Base-by-base conservation (phyloP, 2,329 filamentous ascomycete species). In the Penicillium decumbens region DNA sequence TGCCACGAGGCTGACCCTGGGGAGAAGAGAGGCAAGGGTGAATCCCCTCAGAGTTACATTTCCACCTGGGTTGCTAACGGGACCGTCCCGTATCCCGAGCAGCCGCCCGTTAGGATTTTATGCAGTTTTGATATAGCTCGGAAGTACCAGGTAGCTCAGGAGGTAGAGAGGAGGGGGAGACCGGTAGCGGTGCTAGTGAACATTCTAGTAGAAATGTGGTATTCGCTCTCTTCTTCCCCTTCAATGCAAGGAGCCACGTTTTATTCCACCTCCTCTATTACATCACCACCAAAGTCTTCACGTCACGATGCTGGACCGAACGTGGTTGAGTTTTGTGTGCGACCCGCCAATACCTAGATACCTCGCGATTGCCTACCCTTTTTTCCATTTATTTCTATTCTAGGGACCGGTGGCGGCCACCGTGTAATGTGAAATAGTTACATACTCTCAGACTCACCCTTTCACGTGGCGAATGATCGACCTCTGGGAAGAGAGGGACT, bases 1-100 rank as follows among this genome's bases (percentile, higher is more conserved):
- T 59, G 61, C 62, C 62, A 64, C 61, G 63, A 64, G 62, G 62
- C 55, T 53, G 54, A 51, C 57, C 55, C 47, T 58, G 58, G 47
- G 50, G 50, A 49, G 45, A 41, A 35, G n/a, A 37, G 15, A 49
- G 45, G 51, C 45, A 51, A 50, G 41, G 39, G 46, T 43, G 35
- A 42, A 53, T 53, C 43, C 47, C 20, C 47, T 43, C 38, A 46
- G 49, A 54, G 47, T 51, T 54, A 54, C 53, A 55, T 55, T 28
- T 43, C 33, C 15, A 18, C 13, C 30, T 15, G n/a, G 18, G 18
- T 41, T 41, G 23, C 38, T 10, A 41, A 41, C 12, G 10, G 38
- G 38, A 20, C 33, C 18, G 33, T 37, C 18, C 33, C 32, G 15
- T 18, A 18, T 9, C 32, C 32, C 32, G n/a, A 20, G 15, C 18